Percentiles rank a stretch among this genome's conserved stretches.
These are phyloP conservation scores for Fulvia fulva DNA, from an alignment of 2,329 filamentous ascomycete species.

Conservation along the genomic window DNA sequence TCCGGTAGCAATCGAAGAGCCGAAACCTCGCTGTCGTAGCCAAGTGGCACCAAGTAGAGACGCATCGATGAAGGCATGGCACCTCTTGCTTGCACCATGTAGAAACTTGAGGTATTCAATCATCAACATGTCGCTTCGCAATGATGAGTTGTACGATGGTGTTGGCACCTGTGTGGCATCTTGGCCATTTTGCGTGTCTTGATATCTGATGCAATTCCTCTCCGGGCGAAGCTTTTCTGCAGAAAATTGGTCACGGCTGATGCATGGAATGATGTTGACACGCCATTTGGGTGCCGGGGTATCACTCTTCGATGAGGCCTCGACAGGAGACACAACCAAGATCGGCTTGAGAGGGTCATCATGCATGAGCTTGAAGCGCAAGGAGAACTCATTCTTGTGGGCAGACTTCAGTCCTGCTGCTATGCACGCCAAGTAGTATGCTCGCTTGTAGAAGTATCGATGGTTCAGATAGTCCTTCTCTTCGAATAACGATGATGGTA, in stretches of 20 bases:
- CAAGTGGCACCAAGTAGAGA: constrained; percentile 83
- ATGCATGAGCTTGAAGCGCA: constrained; percentile 29
- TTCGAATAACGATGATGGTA: constrained; percentile 75
- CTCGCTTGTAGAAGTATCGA: constrained; percentile 90
- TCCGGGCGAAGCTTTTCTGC: constrained; percentile 65
- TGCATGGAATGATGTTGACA: constrained; percentile 74
- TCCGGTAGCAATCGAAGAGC: constrained; percentile 63
- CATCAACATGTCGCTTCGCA: constrained; percentile 73
- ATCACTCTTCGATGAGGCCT: constrained; percentile 1
- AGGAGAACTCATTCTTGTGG: constrained; percentile 56
- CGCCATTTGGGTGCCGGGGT: constrained; percentile 45
- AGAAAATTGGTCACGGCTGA: constrained; percentile 66
- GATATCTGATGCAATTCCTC: constrained; percentile 64
- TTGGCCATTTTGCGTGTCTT: constrained; percentile 34
- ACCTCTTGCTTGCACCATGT: constrained; percentile 64
- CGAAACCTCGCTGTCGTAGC: constrained; percentile 83
- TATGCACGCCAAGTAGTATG: constrained; percentile 84
- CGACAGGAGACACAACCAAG: constrained; percentile 43
- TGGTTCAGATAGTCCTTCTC: constrained; percentile 92
- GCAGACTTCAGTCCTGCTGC: constrained; percentile 64
- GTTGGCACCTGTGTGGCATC: constrained; percentile 50
- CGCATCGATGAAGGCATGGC: constrained; percentile 72
- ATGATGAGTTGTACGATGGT: constrained; percentile 82
- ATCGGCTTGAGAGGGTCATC: constrained; percentile 61
- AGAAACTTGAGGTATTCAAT: constrained; percentile 72